phyloP scores from a whole-genome alignment of 139 green algal species.

The Dunaliella primolecta region DNA sequence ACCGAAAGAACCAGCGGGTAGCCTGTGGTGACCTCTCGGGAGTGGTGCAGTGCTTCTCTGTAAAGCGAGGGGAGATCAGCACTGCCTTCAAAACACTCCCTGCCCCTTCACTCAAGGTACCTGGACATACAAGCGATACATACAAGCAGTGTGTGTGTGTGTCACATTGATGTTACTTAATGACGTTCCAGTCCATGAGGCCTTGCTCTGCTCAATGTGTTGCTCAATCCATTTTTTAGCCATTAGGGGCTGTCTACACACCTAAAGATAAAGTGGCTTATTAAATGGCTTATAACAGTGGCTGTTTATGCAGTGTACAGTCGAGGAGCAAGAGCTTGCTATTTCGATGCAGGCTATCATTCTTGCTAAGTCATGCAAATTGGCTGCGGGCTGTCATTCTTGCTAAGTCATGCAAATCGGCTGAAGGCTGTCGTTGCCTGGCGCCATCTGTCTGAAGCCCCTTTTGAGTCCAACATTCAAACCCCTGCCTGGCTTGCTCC shows the following conservation, averaged over 20 bases:
- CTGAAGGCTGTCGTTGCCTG: too few relatives aligned
- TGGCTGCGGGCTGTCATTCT: too few relatives aligned
- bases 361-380: too few relatives aligned
- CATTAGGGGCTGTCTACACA: neutral
- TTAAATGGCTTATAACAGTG: too few relatives aligned
- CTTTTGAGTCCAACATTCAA: too few relatives aligned
- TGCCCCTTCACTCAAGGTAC: slow-evolving; percentile 26
- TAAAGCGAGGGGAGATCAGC: slow-evolving; percentile 57
- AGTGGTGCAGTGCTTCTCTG: slow-evolving; percentile 59
- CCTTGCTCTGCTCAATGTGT: neutral
- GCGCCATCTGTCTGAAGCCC: too few relatives aligned
- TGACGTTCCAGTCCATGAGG: too few relatives aligned
- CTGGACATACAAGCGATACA: neutral
- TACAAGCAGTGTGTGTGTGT: neutral
- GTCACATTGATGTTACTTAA: neutral
- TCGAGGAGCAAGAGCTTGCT: too few relatives aligned
- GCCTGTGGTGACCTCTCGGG: slow-evolving; percentile 59
- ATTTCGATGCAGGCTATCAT: too few relatives aligned
- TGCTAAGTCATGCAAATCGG: too few relatives aligned
- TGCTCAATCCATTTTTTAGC: neutral
- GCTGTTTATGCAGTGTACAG: too few relatives aligned
- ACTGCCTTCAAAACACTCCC: slow-evolving; percentile 65
- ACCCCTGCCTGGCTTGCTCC: too few relatives aligned
- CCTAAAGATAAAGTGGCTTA: neutral
- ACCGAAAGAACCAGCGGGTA: slow-evolving; percentile 71